Evolutionary conservation across 2,329 filamentous ascomycete genomes (phyloP).

Genomic region (Tolypocladium nubicola): DNA sequence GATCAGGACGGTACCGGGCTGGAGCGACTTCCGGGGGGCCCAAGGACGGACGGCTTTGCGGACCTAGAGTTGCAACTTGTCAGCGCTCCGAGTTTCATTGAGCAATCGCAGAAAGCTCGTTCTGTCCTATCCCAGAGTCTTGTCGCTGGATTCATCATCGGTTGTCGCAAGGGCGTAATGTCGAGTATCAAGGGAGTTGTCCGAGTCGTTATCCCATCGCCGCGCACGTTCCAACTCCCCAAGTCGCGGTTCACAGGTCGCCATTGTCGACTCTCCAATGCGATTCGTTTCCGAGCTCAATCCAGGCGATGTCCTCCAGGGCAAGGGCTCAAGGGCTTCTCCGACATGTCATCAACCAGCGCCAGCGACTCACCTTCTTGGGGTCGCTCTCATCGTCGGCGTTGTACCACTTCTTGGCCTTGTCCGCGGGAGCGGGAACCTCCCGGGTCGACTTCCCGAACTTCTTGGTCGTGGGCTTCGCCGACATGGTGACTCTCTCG

Average conservation of each 20-base stretch:
- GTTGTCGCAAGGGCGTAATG: not conserved
- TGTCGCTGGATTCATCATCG: not conserved
- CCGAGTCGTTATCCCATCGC: not conserved
- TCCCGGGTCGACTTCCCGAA: conserved; percentile 94
- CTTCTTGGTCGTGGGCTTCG: conserved; percentile 76
- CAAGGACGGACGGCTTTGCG: conserved; percentile 89
- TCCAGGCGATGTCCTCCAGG: not conserved
- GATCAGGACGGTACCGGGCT: conserved; percentile 94
- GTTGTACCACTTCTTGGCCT: conserved; percentile 99
- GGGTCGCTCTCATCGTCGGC: conserved; percentile 79
- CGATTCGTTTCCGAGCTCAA: not conserved
- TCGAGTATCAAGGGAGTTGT: not conserved
- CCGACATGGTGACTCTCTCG: conserved; percentile 55
- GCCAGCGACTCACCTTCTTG: conserved; percentile 75
- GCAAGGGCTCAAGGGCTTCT: not conserved
- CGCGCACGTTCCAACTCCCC: not conserved
- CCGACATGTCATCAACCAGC: conserved; percentile 10
- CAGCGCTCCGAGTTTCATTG: conserved; percentile 10
- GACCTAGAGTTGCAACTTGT: conserved; percentile 47
- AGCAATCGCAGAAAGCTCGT: not conserved
- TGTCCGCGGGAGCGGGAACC: conserved; percentile 77
- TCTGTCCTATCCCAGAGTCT: not conserved
- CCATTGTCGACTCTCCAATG: not conserved
- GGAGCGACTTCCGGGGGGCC: conserved; percentile 78
- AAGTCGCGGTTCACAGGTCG: not conserved